Conservation (phyloP, 345 rosid genomes). For the Eucalyptus leucophloia region DNA sequence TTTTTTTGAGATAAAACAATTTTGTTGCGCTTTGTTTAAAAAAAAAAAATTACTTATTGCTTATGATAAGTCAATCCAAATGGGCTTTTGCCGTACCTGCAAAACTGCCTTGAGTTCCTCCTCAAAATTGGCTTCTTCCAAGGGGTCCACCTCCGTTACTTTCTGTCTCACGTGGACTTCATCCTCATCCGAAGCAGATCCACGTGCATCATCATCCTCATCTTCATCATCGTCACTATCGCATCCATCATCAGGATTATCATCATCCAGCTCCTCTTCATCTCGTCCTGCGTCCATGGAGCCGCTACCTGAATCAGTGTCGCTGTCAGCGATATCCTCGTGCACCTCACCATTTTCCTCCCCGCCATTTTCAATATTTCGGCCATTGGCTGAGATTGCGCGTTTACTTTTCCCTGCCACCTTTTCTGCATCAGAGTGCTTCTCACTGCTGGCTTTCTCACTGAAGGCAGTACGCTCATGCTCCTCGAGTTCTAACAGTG, state of each 20-base stretch:
- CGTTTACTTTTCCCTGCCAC: constrained; percentile 17
- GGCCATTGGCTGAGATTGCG: constrained; percentile 35
- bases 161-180: constrained; percentile 85
- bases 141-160: constrained; percentile 66
- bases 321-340: constrained; percentile 49
- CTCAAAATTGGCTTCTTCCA: constrained; percentile 72
- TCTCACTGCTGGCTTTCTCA: constrained; percentile 52
- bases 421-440: constrained; percentile 58
- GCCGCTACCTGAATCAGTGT: constrained; percentile 84
- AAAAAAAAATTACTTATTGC: not conserved
- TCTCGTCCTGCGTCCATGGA: constrained; percentile 55
- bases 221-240: constrained; percentile 62
- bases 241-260: constrained; percentile 54
- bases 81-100: constrained; percentile 38
- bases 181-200: constrained; percentile 78
- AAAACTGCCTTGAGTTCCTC: constrained; percentile 85
- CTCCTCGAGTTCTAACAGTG: constrained; percentile 70
- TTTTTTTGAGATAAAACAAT: not conserved
- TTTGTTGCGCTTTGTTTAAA: not conserved
- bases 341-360: constrained; percentile 70
- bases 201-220: constrained; percentile 44
- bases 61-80: not conserved
- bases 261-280: constrained; percentile 75
- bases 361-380: constrained; percentile 22
- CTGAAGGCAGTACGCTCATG: constrained; percentile 44